Conservation (phyloP, 208 protist genomes). For the Trypanosoma theileri region DNA sequence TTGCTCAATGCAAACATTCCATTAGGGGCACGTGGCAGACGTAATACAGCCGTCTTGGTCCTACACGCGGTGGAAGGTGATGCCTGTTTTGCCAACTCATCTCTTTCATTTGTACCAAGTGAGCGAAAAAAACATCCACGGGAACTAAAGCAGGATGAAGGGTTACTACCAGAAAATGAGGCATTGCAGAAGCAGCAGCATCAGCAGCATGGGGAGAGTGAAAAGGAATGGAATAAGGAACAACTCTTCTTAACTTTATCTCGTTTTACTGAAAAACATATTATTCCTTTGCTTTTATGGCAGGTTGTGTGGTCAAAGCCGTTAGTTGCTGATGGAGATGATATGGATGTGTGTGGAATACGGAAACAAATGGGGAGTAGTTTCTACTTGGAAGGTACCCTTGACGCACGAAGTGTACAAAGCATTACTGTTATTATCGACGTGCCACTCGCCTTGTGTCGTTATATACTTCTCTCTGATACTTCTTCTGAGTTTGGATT, state of each 20-base stretch:
- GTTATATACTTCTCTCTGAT: slow-evolving; percentile 3
- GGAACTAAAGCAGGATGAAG: not conserved
- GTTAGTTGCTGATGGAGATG: not conserved
- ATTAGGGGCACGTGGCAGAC: slow-evolving; percentile 13
- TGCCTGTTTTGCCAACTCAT: slow-evolving; percentile 15
- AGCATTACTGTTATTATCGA: slow-evolving; percentile 35
- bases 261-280: slow-evolving; percentile 20
- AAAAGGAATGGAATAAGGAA: not conserved
- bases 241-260: slow-evolving; percentile 23
- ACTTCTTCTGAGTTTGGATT: not conserved
- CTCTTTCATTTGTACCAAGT: slow-evolving; percentile 12
- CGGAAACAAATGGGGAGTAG: slow-evolving; percentile 26
- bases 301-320: slow-evolving; percentile 10
- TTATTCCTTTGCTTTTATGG: slow-evolving; percentile 37
- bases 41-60: slow-evolving; percentile 23
- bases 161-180: not conserved
- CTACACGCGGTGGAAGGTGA: slow-evolving; percentile 22
- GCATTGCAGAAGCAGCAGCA: too few relatives aligned
- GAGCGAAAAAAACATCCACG: slow-evolving; percentile 18
- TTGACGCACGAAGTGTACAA: slow-evolving; percentile 23
- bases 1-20: slow-evolving; percentile 57
- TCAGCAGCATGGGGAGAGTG: too few relatives aligned
- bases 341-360: slow-evolving; percentile 25
- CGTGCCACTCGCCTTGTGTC: slow-evolving; percentile 9
- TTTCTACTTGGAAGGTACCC: slow-evolving; percentile 26